Evolutionary conservation across 2,329 filamentous ascomycete genomes (phyloP).

Genomic region (Teratosphaeria destructans): DNA sequence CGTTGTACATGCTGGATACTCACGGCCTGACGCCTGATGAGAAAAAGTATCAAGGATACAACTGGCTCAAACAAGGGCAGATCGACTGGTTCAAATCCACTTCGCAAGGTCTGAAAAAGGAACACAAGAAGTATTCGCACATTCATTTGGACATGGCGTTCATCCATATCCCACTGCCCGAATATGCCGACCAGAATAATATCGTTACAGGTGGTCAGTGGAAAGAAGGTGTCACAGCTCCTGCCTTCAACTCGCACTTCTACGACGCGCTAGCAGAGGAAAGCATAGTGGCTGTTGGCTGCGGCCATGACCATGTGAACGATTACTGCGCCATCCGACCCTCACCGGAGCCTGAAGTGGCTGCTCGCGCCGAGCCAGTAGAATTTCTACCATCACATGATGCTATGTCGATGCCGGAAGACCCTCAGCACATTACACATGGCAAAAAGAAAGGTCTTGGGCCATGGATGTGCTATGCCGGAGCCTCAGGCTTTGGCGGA

Average conservation of each 20-base stretch:
- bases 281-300: conserved; percentile 76
- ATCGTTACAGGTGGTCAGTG: conserved; percentile 54
- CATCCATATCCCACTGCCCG: conserved; percentile 91
- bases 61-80: conserved; percentile 91
- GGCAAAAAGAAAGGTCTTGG: conserved; percentile 14
- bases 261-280: conserved; percentile 78
- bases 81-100: conserved; percentile 90
- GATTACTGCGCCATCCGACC: conserved; percentile 73
- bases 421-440: background rate
- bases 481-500: conserved; percentile 83
- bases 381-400: background rate
- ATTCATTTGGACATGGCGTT: conserved; percentile 94
- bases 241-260: conserved; percentile 85
- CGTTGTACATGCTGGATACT: conserved; percentile 89
- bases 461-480: conserved; percentile 97
- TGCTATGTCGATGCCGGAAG: background rate
- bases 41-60: conserved; percentile 79
- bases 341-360: conserved; percentile 5
- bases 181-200: conserved; percentile 60
- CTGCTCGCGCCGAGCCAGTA: conserved; percentile 9
- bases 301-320: conserved; percentile 93
- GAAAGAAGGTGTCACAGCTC: conserved; percentile 78
- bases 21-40: conserved; percentile 89
- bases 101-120: conserved; percentile 59
- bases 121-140: conserved; percentile 66